These are phyloP conservation scores for Verticillium albo-atrum DNA, from an alignment of 2,329 filamentous ascomycete species.

Conservation along the genomic window DNA sequence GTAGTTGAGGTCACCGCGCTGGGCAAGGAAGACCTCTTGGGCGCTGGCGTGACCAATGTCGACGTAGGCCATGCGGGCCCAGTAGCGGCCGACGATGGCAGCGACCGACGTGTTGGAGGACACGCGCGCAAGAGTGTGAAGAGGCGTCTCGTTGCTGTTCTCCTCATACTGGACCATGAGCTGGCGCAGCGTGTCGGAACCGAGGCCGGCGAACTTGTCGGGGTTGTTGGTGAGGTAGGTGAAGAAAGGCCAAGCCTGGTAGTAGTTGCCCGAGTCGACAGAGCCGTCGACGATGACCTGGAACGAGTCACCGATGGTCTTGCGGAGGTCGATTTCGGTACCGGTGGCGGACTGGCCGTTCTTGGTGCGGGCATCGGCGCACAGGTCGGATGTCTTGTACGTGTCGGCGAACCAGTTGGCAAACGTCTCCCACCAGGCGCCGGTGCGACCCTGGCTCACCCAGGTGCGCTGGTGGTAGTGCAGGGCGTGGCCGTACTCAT, in stretches of 20 bases:
- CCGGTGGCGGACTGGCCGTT: conserved; percentile 26
- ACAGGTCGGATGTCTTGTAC: conserved; percentile 39
- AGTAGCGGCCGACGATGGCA: conserved; percentile 42
- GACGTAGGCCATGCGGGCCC: conserved; percentile 48
- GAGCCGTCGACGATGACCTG: conserved; percentile 44
- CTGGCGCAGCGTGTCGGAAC: conserved; percentile 34
- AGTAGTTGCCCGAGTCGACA: conserved; percentile 38
- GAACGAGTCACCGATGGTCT: conserved; percentile 41
- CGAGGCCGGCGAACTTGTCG: conserved; percentile 35
- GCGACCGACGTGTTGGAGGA: conserved; percentile 25
- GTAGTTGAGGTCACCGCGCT: conserved; percentile 32
- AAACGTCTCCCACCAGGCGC: conserved; percentile 47
- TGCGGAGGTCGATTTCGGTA: conserved; percentile 36
- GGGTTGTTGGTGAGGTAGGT: conserved; percentile 44
- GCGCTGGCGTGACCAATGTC: conserved; percentile 42
- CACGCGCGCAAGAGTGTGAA: conserved; percentile 39
- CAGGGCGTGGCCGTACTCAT: conserved; percentile 45
- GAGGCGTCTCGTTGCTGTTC: conserved; percentile 43
- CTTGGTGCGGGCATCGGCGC: conserved; percentile 30
- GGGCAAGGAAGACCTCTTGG: conserved; percentile 28
- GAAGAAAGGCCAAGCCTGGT: conserved; percentile 48
- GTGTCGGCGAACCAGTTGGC: conserved; percentile 46
- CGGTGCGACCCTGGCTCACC: conserved; percentile 39
- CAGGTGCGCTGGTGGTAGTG: conserved; percentile 38
- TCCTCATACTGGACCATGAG: conserved; percentile 37